These are phyloP conservation scores for Lachnellula occidentalis DNA, from an alignment of 2,329 filamentous ascomycete species.

Conservation along the genomic window DNA sequence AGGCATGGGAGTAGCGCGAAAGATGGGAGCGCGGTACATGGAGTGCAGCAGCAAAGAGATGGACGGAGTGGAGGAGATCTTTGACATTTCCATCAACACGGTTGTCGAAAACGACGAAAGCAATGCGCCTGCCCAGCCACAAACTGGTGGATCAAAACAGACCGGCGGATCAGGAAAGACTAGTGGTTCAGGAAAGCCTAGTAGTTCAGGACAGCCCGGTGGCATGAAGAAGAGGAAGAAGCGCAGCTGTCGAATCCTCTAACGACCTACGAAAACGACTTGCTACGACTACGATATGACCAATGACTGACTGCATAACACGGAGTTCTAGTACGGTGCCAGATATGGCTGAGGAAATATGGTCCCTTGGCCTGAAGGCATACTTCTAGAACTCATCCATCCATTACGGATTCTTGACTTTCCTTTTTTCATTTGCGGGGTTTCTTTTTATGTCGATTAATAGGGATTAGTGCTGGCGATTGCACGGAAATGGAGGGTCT, in stretches of 20 bases:
- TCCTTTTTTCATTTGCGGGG: slow-evolving; percentile 10
- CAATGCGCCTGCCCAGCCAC: slow-evolving; percentile 35
- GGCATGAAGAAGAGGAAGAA: slow-evolving; percentile 76
- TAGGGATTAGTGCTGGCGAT: slow-evolving; percentile 21
- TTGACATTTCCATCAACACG: slow-evolving; percentile 83
- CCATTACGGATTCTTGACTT: slow-evolving; percentile 9
- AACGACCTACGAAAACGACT: slow-evolving; percentile 25
- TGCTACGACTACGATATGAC: slow-evolving; percentile 29
- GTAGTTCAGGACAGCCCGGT: slow-evolving; percentile 31
- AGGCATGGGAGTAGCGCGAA: slow-evolving; percentile 78
- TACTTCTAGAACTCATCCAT: slow-evolving; percentile 17
- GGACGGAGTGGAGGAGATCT: slow-evolving; percentile 93
- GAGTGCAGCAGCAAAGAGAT: slow-evolving; percentile 99
- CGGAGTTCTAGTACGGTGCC: slow-evolving; percentile 21
- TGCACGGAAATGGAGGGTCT: slow-evolving; percentile 20
- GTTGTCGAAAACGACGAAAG: slow-evolving; percentile 77
- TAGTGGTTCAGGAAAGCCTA: too few relatives aligned
- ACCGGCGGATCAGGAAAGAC: too few relatives aligned
- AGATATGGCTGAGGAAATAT: slow-evolving; percentile 15
- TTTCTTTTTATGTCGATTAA: slow-evolving; percentile 21
- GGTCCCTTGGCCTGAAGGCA: slow-evolving; percentile 13
- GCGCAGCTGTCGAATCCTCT: slow-evolving; percentile 76
- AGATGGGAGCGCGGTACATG: slow-evolving; percentile 94
- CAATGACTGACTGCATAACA: slow-evolving; percentile 29
- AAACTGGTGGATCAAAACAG: slow-evolving; percentile 12